Evolutionary conservation across 768 basidiomycete species (phyloP), one percentile per base, ranked within the genome.

Genomic region (Cystofilobasidium ferigula): DNA sequence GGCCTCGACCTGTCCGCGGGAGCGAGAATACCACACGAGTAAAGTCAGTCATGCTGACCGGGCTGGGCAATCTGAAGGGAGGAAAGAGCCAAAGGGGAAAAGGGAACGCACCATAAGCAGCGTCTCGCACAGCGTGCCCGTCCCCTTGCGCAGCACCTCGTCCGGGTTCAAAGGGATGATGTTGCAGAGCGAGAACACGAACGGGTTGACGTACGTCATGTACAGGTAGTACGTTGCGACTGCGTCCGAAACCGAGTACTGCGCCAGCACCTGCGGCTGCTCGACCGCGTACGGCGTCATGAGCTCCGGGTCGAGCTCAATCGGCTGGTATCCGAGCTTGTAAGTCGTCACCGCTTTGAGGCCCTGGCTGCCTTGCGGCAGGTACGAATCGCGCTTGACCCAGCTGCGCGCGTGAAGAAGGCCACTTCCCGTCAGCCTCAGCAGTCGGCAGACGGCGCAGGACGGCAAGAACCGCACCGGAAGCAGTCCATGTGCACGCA

Each of bases 201-300:
- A 99, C 0, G 95, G 95, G 73, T 98, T 93, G 13, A 99, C 93
- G 72, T 99, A 99, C 92, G 98, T 99, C 95, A 98, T 99, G 78
- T 99, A 98, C 40, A 99, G 82, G 76, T 98, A 98, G 76, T 99
- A 98, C 0, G 95, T 99, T n/a, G 95, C 94, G 13, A 98, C 95
- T 0, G 95, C 95, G 81, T 99, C 95, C 75, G 95, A 99, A 32
- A 99, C 95, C 71, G 95, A 98, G 77, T 99, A 99, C 73, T 93
- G 89, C 0, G 95, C 94, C 22, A 99, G 83, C 1, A 84, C 76
- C 73, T 98, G 93, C 0, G 95, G 95, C 71, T 93, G 90, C 73
- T 98, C 95, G 75, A 89, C 80, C 0, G 95, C 95, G 77, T 99
- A 98, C 90, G 95, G 94, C 14, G 95, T 99, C 95, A 99, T 99